Base-by-base conservation (phyloP, 164 flowering plant species). In the Sedum album region DNA sequence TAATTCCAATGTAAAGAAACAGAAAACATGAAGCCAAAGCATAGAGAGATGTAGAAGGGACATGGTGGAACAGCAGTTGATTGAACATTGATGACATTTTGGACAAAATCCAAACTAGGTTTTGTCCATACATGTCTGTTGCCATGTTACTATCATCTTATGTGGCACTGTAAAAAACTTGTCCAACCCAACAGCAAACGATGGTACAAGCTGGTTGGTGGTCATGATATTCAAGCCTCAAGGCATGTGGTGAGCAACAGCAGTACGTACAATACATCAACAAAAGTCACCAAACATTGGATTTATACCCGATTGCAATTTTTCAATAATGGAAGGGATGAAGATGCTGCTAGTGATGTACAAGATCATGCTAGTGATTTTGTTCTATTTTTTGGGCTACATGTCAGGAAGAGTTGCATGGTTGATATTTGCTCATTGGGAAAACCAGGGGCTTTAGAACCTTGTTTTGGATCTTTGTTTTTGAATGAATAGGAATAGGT, bases 401-500 rank as follows among this genome's bases (percentile, higher is more conserved):
- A 7, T 17, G 48, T 44, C 18, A 44, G 15, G 48, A 44, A 15
- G 4, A 44, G 48, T 44, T 44, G 17, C 48, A 44, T 44, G 48
- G 48, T 4, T n/a, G 25, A 21, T 5, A 49, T 49, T 49, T 49
- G 57, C n/a, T 49, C 25, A 49, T 20, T 49, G 23, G 25, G 57
- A 49, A 49, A 49, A 49, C 57, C 57, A 49, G 57, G 57, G 57
- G 57, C 57, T 21, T 49, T 25, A 49, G 57, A 49, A 49, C 25
- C 6, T 49, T 49, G 57, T 49, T 49, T 20, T 49, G 57, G 57
- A 49, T 20, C 13, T 49, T 49, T 3, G 6, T n/a, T 21, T 20
- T 49, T 49, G 57, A 49, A 1, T 35, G 38, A 7, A 3, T 35
- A n/a, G 51, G 51, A 49, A 5, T 49, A 21, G 11, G 23, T 49